Evolutionary conservation across 768 basidiomycete species (phyloP).

Genomic region (Lactarius quietus): DNA sequence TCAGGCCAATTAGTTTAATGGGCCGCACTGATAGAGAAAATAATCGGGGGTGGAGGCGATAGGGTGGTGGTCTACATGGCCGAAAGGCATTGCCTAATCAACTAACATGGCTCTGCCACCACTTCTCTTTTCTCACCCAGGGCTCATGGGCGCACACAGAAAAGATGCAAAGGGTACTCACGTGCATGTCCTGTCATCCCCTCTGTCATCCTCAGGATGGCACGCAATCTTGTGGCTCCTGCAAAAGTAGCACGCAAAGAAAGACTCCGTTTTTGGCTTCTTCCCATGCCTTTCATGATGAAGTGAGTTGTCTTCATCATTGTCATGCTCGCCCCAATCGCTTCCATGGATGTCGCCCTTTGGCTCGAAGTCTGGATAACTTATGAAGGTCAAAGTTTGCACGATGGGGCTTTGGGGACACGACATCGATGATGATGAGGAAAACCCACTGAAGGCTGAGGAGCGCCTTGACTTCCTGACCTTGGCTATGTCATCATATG

Average conservation of each 20-base stretch:
- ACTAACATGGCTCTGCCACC: not conserved
- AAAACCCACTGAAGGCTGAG: not conserved
- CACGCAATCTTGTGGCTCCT: conserved; percentile 41
- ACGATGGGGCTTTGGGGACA: conserved; percentile 2
- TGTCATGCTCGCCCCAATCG: not conserved
- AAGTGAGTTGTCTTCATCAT: conserved; percentile 23
- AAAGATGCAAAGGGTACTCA: conserved; percentile 27
- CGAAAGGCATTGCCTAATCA: not conserved
- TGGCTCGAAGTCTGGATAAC: conserved; percentile 18
- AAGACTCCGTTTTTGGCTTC: conserved; percentile 36
- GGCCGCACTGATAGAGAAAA: not conserved
- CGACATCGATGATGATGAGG: conserved; percentile 10
- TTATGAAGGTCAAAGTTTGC: conserved; percentile 20
- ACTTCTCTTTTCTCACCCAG: not conserved
- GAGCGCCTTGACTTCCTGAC: not conserved
- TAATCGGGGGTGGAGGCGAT: conserved; percentile 5
- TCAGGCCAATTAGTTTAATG: not conserved
- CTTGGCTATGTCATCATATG: conserved; percentile 20
- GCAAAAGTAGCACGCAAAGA: conserved; percentile 40
- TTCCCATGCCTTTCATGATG: conserved; percentile 29
- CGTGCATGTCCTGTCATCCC: conserved; percentile 36
- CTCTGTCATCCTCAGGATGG: conserved; percentile 32
- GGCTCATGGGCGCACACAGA: not conserved
- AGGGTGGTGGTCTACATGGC: not conserved
- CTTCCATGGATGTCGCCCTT: not conserved